phyloP scores from a whole-genome alignment of 2,329 filamentous ascomycete species.

The Hypocrella siamensis region DNA sequence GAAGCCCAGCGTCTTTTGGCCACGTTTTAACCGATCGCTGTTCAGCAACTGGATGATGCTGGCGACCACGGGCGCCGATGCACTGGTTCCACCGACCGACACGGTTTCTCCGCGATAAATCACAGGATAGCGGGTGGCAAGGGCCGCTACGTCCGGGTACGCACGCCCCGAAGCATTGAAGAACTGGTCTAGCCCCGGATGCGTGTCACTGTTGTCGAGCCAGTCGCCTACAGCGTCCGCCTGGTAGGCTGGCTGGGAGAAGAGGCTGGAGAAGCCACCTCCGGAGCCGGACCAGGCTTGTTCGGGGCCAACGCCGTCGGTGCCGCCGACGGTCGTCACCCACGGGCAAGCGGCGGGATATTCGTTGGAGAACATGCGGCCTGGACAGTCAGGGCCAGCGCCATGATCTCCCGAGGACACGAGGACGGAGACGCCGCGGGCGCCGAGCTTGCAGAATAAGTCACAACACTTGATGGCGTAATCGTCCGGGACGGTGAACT shows the following conservation, averaged over 20 bases:
- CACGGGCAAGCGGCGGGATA: constrained; percentile 29
- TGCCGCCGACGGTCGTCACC: constrained; percentile 14
- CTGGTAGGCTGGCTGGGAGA: constrained; percentile 3
- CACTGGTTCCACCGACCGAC: constrained; percentile 1
- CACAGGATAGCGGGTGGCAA: not conserved
- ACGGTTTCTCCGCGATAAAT: not conserved
- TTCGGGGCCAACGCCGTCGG: constrained; percentile 1
- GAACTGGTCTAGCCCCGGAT: not conserved
- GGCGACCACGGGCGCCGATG: constrained; percentile 2
- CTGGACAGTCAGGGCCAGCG: constrained; percentile 2
- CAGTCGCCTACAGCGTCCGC: constrained; percentile 1
- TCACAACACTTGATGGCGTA: constrained; percentile 44
- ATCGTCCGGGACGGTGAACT: constrained; percentile 19
- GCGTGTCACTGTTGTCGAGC: constrained; percentile 2
- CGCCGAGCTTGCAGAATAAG: constrained; percentile 46
- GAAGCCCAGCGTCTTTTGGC: constrained; percentile 3
- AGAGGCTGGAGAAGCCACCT: constrained; percentile 2
- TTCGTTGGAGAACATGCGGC: constrained; percentile 19
- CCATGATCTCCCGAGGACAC: constrained; percentile 40
- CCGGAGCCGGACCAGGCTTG: constrained; percentile 1
- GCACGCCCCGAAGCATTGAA: constrained; percentile 3
- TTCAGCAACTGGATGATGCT: constrained; percentile 2
- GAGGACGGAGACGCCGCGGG: constrained; percentile 45
- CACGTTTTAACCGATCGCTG: constrained; percentile 1
- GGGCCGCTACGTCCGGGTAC: constrained; percentile 2